Conservation (phyloP, 345 rosid genomes). For the Citrus maxima region DNA sequence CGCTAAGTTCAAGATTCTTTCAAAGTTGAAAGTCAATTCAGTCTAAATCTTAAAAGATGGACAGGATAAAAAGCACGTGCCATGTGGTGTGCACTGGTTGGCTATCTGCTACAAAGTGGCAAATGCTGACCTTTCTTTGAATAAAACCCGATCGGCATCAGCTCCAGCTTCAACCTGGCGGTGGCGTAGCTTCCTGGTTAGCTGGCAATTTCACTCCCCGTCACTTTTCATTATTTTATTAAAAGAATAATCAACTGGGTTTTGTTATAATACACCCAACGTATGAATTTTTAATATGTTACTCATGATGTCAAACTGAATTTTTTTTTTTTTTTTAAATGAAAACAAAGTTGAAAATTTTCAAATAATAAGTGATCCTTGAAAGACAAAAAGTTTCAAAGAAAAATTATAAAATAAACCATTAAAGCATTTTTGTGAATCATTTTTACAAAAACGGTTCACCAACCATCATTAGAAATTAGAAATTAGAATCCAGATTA, state of each 20-base stretch:
- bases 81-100: not conserved
- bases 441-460: too few species aligned
- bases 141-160: not conserved
- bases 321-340: rapidly evolving
- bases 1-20: too few species aligned
- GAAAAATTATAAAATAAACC: too few species aligned
- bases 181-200: conserved; percentile 21
- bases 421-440: too few species aligned
- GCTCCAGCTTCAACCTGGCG: not conserved
- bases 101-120: not conserved
- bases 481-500: too few species aligned
- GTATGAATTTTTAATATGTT: not conserved
- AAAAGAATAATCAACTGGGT: not conserved
- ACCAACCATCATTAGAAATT: too few species aligned
- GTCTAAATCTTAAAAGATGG: too few species aligned
- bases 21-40: too few species aligned
- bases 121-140: conserved; percentile 3
- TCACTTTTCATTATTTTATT: not conserved
- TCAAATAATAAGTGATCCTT: too few species aligned
- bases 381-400: too few species aligned
- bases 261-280: not conserved
- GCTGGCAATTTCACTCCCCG: not conserved
- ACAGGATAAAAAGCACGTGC: too few species aligned
- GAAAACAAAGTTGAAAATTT: too few species aligned
- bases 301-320: not conserved